Base-by-base conservation (phyloP, 257 asterid genomes). In the Jacaranda mimosifolia region DNA sequence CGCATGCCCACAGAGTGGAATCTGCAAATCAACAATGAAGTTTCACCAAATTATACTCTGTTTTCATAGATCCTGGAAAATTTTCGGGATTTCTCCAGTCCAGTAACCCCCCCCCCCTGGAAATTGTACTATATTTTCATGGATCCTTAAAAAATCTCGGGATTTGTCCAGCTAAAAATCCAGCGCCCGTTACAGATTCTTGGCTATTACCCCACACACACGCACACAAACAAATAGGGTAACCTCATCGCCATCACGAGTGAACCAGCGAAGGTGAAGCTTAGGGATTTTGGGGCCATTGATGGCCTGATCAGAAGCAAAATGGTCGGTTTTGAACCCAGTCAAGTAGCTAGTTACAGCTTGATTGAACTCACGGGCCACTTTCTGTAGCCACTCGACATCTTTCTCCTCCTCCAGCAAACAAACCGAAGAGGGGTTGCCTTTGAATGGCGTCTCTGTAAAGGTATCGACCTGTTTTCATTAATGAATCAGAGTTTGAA, bases 1-100 rank as follows among this genome's bases (percentile, higher is more conserved):
- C 46, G 86, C 90, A 79, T 89, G 94, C 5, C 94, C 94, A 40
- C 94, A 87, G 40, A 89, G 53, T 13, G 78, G 17, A 46, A 87
- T 81, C 94, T 85, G 80, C 68, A 72, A 58, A 40, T 60, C 56
- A 32, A 35, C 49, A 69, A 15, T 18, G 45, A 21, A 42, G 7
- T 9, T 9, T 4, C 38, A 55, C 19, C 3, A 14, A 49, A n/a
- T 14, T 3, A 49, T 49, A 49, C 9, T 43, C 49, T 9, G 49
- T 49, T 26, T 26, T 26, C 32, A 26, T 26, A 2, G 32, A 26
- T 26, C 32, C 32, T 26, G 32, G 32, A 26, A 26, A 26, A 26
- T 0, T 26, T 2, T 26, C 32, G 32, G 32, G 32, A 26, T 26
- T 26, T 26, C 32, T 26, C 32, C 32, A 26, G 32, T 26, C 32